phyloP scores from a whole-genome alignment of 495 filamentous ascomycete genomes.

The Podospora fimiseda region DNA sequence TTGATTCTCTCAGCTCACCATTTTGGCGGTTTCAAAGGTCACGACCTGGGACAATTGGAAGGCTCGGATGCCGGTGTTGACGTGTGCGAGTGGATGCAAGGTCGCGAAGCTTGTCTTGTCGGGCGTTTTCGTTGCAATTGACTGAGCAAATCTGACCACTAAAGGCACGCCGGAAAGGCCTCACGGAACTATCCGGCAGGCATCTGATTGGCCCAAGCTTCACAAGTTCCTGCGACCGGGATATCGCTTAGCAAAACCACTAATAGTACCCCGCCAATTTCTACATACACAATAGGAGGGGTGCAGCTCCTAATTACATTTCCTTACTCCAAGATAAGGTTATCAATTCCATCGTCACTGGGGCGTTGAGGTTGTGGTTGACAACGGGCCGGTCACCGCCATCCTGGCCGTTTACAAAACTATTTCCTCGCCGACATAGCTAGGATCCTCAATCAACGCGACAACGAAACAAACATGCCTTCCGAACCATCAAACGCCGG shows the following conservation, averaged over 20 bases:
- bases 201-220: slow-evolving; percentile 38
- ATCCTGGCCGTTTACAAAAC: no score
- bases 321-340: no score
- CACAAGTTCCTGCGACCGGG: neutral
- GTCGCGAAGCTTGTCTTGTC: slow-evolving; percentile 7
- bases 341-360: no score
- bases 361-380: no score
- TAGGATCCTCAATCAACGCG: no score
- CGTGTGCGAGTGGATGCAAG: slow-evolving; percentile 11
- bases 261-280: neutral
- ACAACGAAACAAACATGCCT: slow-evolving; percentile 45
- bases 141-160: slow-evolving; percentile 25
- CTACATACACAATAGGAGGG: neutral
- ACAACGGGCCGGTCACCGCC: no score
- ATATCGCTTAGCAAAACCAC: slow-evolving; percentile 12
- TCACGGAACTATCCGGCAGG: slow-evolving; percentile 26
- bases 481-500: slow-evolving; percentile 54
- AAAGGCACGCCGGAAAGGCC: slow-evolving; percentile 18
- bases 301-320: no score
- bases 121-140: slow-evolving; percentile 18
- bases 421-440: no score
- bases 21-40: slow-evolving; percentile 22
- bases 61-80: slow-evolving; percentile 11
- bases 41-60: slow-evolving; percentile 18
- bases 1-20: slow-evolving; percentile 27